A percentile compares a stretch with the other conserved stretches of the same genome.
These are phyloP conservation scores for Calonectria fujianensis DNA, from an alignment of 2,329 filamentous ascomycete genomes.

Conservation along the genomic window DNA sequence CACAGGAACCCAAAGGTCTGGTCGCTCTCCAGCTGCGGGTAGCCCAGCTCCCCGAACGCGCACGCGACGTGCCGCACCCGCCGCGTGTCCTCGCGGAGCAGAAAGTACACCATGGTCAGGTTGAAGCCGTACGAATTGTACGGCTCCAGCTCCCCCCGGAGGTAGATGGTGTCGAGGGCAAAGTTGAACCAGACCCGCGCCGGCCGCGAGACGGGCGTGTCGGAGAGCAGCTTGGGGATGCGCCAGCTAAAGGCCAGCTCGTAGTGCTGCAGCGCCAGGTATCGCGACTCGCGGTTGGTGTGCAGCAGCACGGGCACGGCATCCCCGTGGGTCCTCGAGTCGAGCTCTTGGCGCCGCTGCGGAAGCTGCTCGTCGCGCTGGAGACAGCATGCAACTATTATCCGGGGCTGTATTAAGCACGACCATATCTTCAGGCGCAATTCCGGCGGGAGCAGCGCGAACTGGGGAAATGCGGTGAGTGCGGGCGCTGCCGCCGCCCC, in stretches of 20 bases:
- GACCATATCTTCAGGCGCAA: conserved; percentile 70
- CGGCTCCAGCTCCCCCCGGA: conserved; percentile 69
- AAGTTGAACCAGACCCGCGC: conserved; percentile 70
- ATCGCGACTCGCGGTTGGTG: conserved; percentile 65
- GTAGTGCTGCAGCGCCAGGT: conserved; percentile 66
- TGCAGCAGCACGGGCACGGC: conserved; percentile 66
- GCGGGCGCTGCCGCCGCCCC: background rate
- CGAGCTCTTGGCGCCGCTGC: conserved; percentile 55
- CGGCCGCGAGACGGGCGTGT: conserved; percentile 59
- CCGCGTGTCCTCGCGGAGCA: conserved; percentile 64
- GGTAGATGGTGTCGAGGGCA: conserved; percentile 66
- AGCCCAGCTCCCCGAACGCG: conserved; percentile 66
- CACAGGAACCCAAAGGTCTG: conserved; percentile 69
- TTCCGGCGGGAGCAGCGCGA: conserved; percentile 66
- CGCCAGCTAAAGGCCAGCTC: conserved; percentile 68
- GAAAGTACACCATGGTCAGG: conserved; percentile 69
- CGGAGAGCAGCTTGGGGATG: conserved; percentile 63
- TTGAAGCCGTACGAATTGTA: conserved; percentile 68
- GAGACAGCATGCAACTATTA: conserved; percentile 66
- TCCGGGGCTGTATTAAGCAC: conserved; percentile 65
- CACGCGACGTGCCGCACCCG: conserved; percentile 67
- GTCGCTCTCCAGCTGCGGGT: conserved; percentile 64
- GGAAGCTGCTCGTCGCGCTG: conserved; percentile 56
- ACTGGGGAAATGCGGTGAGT: conserved; percentile 59
- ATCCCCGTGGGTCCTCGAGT: conserved; percentile 51